Evolutionary conservation across 1,284 basidiomycete species (phyloP), one percentile per base, ranked within the genome.

Genomic region (Mycocalia duriaeana): DNA sequence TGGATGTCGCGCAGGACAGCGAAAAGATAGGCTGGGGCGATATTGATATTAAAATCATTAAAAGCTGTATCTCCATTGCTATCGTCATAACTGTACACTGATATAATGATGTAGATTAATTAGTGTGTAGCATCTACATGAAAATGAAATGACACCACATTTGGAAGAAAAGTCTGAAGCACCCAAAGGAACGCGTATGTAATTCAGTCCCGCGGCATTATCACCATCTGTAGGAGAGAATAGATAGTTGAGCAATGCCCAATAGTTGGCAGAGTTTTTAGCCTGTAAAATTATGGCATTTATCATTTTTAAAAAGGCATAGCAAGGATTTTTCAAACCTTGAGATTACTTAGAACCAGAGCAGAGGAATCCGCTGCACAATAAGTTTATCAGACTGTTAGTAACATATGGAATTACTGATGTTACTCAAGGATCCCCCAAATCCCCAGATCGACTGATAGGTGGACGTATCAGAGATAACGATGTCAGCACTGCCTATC

Each of bases 141-240:
- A 34, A 11, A 16, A 34, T 34, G 13, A 16, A 34, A 34, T n/a
- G n/a, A 34, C 28, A 13, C 47, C 50, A 74, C 75, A 45, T 14
- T 48, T 62, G 7, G 69, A 62, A n/a, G 77, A 78, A 52, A 81
- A 79, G 56, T 81, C 77, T 3, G 75, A 75, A 11, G 78, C 76
- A 16, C 77, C 78, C 26, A 81, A 61, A 0, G 75, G 67, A 18
- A 80, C 60, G 8, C 78, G 70, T 46, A 81, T 61, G 48, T 73
- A 75, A 45, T 66, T 75, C 25, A 81, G 53, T 1, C 77, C 78
- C 41, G 76, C 77, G 11, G 69, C 66, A 42, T 71, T 67, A n/a
- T 68, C 70, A 3, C 68, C 73, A 54, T 79, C 71, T 0, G 67
- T 69, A 2, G 74, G 62, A 45, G 64, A 60, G 56, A 78, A 79